Conservation (phyloP, 139 green algal genomes). For the Gonium pectorale region DNA sequence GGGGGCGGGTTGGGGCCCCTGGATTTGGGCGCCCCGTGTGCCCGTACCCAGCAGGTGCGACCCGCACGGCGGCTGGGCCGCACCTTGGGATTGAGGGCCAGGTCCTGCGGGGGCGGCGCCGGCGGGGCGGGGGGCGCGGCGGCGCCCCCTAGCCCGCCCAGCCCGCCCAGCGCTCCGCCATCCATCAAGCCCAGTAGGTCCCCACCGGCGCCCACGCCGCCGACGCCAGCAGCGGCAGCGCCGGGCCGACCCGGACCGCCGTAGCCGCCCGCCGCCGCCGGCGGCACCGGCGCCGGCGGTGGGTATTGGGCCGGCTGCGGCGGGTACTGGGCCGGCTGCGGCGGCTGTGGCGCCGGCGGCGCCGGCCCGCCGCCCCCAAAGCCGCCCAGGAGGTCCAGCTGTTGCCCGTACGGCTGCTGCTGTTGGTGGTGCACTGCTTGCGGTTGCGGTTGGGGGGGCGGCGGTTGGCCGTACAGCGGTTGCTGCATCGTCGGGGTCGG, state of each 20-base stretch:
- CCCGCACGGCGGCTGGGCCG: too few species aligned
- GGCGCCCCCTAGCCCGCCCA: background rate
- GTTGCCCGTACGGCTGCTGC: background rate
- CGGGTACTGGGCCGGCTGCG: background rate
- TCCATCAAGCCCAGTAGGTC: background rate
- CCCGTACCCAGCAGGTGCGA: too few species aligned
- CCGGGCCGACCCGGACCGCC: background rate
- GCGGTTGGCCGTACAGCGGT: background rate
- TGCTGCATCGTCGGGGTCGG: too few species aligned
- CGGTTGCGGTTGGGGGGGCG: background rate
- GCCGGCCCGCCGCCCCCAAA: background rate
- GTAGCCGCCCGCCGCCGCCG: background rate
- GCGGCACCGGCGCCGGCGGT: background rate
- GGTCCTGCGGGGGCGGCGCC: background rate
- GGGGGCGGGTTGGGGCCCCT: too few species aligned
- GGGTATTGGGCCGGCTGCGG: background rate
- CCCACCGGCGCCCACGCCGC: background rate
- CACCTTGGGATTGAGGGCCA: conserved; percentile 45
- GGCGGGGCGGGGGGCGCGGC: background rate
- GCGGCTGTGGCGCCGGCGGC: background rate
- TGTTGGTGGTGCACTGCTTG: background rate
- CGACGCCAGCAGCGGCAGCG: background rate
- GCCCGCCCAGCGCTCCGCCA: background rate
- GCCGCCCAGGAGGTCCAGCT: background rate
- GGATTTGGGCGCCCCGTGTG: too few species aligned